These are phyloP conservation scores for Verticillium nubilum DNA, from an alignment of 2,329 filamentous ascomycete genomes.

Conservation along the genomic window DNA sequence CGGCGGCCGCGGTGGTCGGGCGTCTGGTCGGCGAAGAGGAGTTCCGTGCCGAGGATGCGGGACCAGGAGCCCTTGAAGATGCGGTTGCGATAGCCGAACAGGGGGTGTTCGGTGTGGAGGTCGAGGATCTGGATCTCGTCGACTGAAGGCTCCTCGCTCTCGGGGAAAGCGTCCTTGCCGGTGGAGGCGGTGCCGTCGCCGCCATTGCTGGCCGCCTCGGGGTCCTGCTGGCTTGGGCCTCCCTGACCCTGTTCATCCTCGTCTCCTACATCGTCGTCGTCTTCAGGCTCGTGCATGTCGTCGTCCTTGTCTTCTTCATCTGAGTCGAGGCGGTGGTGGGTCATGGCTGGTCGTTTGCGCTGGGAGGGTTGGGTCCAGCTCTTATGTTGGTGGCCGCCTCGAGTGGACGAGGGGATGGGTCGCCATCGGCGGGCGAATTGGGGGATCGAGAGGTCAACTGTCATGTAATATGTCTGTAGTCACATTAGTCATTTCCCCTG, in stretches of 20 bases:
- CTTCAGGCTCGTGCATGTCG: slow-evolving; percentile 13
- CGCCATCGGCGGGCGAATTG: slow-evolving; percentile 41
- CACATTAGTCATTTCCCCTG: not conserved
- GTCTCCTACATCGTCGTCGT: slow-evolving; percentile 17
- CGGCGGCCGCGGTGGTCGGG: slow-evolving; percentile 17
- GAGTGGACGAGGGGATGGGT: slow-evolving; percentile 16
- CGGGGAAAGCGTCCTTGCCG: slow-evolving; percentile 10
- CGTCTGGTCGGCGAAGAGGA: slow-evolving; percentile 58
- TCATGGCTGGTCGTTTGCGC: slow-evolving; percentile 9
- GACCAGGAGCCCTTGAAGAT: slow-evolving; percentile 79
- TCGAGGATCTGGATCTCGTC: slow-evolving; percentile 73
- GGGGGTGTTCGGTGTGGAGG: slow-evolving; percentile 67
- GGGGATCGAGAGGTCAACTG: slow-evolving; percentile 56
- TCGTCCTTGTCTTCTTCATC: slow-evolving; percentile 19
- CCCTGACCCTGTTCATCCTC: slow-evolving; percentile 3
- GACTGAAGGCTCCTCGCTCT: slow-evolving; percentile 9
- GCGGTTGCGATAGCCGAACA: slow-evolving; percentile 74
- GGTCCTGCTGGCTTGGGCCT: slow-evolving; percentile 3
- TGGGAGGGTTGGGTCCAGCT: slow-evolving; percentile 29
- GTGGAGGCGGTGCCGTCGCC: slow-evolving; percentile 19
- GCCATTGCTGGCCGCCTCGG: slow-evolving; percentile 10
- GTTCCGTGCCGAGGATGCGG: slow-evolving; percentile 76
- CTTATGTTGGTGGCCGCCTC: slow-evolving; percentile 41
- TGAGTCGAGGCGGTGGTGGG: slow-evolving; percentile 11
- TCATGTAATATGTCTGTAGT: slow-evolving; percentile 56